phyloP scores from a whole-genome alignment of 495 filamentous ascomycete species.

The Penicillium robsamsonii region DNA sequence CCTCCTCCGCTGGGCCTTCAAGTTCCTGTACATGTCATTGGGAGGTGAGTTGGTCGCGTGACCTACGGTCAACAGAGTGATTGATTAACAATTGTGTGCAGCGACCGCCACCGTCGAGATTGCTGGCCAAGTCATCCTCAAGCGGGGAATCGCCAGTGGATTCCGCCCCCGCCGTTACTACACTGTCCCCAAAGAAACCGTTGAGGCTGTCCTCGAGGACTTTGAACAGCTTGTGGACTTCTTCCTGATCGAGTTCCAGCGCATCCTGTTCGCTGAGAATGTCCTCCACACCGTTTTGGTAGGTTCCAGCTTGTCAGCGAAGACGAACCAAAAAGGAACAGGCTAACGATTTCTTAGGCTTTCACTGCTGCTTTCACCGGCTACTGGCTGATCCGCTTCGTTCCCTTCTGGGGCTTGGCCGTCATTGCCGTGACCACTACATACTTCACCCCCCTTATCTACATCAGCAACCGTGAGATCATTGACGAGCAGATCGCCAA shows the following conservation, averaged over 20 bases:
- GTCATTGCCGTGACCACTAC: slow-evolving; percentile 70
- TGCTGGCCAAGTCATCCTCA: slow-evolving; percentile 70
- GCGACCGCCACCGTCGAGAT: slow-evolving; percentile 76
- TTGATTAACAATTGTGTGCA: slow-evolving; percentile 25
- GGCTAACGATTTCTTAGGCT: slow-evolving; percentile 50
- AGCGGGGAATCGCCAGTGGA: slow-evolving; percentile 77
- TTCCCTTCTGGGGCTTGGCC: slow-evolving; percentile 89
- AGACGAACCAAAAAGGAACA: slow-evolving; percentile 16
- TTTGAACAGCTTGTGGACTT: slow-evolving; percentile 93
- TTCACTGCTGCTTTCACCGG: slow-evolving; percentile 78
- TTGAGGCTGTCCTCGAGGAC: slow-evolving; percentile 79
- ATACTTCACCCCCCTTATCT: slow-evolving; percentile 87
- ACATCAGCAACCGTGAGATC: slow-evolving; percentile 88
- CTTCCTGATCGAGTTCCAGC: slow-evolving; percentile 93
- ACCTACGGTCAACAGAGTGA: slow-evolving; percentile 5
- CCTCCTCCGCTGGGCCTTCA: slow-evolving; percentile 83
- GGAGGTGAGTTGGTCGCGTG: slow-evolving; percentile 53
- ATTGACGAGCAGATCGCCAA: slow-evolving; percentile 83
- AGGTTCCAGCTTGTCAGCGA: slow-evolving; percentile 36
- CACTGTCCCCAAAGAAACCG: slow-evolving; percentile 79
- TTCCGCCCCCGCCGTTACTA: slow-evolving; percentile 91
- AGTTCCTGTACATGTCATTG: slow-evolving; percentile 69
- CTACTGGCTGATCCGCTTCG: slow-evolving; percentile 90
- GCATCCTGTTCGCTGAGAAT: slow-evolving; percentile 94
- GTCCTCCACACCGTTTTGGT: slow-evolving; percentile 75